Conservation (phyloP, 768 basidiomycete genomes). For the Rhodosporidiobolus odoratus region DNA sequence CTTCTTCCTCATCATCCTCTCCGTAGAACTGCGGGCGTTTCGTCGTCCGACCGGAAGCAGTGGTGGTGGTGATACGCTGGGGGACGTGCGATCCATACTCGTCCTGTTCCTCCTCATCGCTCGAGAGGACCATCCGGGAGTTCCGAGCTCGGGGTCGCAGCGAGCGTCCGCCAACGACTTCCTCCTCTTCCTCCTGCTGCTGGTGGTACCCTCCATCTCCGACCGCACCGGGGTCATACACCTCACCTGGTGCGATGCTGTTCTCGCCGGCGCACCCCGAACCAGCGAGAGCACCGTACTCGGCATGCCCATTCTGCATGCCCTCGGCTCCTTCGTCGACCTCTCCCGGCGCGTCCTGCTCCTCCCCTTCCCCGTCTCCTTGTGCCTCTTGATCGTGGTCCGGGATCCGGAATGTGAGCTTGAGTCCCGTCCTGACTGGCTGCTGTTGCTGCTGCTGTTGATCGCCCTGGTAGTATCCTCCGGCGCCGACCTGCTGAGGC, state of each 20-base stretch:
- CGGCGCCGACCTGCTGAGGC: too few relatives aligned
- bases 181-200: not conserved
- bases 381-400: not conserved
- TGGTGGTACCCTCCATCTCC: not conserved
- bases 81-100: not conserved
- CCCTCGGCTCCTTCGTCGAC: slow-evolving; percentile 1
- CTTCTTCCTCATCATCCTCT: slow-evolving; percentile 10
- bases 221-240: not conserved
- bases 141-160: not conserved
- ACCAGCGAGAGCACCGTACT: too few relatives aligned
- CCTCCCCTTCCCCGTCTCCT: not conserved
- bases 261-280: not conserved
- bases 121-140: not conserved
- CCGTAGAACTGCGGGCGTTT: slow-evolving; percentile 16
- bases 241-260: not conserved
- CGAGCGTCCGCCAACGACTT: not conserved
- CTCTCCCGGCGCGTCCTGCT: not conserved
- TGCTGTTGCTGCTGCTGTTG: too few relatives aligned
- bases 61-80: slow-evolving; percentile 8
- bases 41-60: slow-evolving; percentile 17
- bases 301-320: slow-evolving; percentile 7
- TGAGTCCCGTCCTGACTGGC: not conserved
- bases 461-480: too few relatives aligned
- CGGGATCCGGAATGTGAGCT: not conserved
- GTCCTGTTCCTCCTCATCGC: not conserved